Base-by-base conservation (phyloP, 2,329 filamentous ascomycete genomes). In the Ophiostoma ips region DNA sequence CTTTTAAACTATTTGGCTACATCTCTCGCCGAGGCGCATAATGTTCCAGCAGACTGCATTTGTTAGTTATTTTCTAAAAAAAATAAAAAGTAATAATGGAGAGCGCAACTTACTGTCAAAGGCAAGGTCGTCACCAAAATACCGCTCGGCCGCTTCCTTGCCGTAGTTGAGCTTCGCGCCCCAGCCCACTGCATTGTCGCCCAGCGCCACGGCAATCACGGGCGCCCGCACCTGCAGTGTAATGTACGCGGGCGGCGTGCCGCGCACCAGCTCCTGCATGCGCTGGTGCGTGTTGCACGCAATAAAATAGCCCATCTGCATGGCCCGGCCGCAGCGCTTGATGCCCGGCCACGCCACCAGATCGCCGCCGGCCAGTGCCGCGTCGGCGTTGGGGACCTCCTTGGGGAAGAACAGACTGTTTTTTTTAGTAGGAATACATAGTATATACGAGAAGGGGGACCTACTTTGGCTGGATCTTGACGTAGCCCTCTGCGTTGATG, bases 291-390 rank as follows among this genome's bases (percentile, higher is more conserved):
- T 73, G 60, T 89, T 89, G 49, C 72, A 64, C 7, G 78, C 83
- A 3, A 76, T 75, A 53, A 74, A 71, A 58, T 80, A 76, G 35
- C 84, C 85, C 70, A 81, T 79, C 59, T 84, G 76, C 74, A 89
- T 85, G 33, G 85, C 85, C 15, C 71, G 76, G 21, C 85, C 84
- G 58, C 81, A 86, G 41, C 85, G 81, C 69, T 87, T 89, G 67
- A 90, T 87, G 40, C 84, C 84, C 0, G 81, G 75, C 84, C 85
- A 89, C 45, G 70, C 67, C 31, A 74, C 75, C 15, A 84, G 68
- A 60, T 90, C 85, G 15, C 85, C 85, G 21, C 77, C 71, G 12
- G 79, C 83, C 58, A 82, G 84, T 62, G 89, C 84, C 28, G 65
- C 64, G 0, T 68, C 65, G 12, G 75, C 64, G 55, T 86, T 82